Base-by-base conservation (phyloP, 2,329 filamentous ascomycete species). In the Macroventuria anomochaeta region DNA sequence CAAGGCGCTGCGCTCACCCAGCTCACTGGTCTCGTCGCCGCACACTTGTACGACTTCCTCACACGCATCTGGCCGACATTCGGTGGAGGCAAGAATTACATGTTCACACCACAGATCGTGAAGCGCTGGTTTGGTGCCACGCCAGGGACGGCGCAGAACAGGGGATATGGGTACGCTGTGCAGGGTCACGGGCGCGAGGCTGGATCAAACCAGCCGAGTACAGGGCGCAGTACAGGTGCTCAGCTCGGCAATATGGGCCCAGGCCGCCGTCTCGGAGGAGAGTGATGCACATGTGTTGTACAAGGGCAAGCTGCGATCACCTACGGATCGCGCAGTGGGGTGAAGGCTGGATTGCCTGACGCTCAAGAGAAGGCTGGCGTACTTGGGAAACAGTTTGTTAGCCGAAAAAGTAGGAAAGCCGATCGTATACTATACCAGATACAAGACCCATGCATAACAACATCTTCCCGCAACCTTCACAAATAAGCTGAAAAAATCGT, bases 1-100 rank as follows among this genome's bases (percentile, higher is more conserved):
- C 80, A 81, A 29, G 62, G 74, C 3, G 76, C 76, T 15, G 82
- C 89, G 10, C 70, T 89, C 50, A 67, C 87, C 3, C 87, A 96
- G 68, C 74, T 85, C 4, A 90, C 85, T 28, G 95, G 95, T n/a
- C 81, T 99, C 10, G 61, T 96, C 36, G 90, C 93, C 11, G 93
- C 93, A 4, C 95, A 99, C 73, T 69, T 95, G 17, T 96, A 91
- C 75, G 90, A 97, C 72, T 99, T 97, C 70, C 75, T 97, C 42
- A 91, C 90, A 2, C 85, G 90, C 41, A 82, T 97, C 34, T 97
- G 92, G 81, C 95, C 95, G 5, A 86, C 90, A 49, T 95, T 95
- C 70, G 93, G 92, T 26, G 90, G 90, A 50, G 95, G 95, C 0
- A 81, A 80, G 44, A 96, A 93, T 69, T 81, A 88, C 41, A 80